phyloP scores from a whole-genome alignment of 1,139 yeast species.

The Geotrichum candidum region DNA sequence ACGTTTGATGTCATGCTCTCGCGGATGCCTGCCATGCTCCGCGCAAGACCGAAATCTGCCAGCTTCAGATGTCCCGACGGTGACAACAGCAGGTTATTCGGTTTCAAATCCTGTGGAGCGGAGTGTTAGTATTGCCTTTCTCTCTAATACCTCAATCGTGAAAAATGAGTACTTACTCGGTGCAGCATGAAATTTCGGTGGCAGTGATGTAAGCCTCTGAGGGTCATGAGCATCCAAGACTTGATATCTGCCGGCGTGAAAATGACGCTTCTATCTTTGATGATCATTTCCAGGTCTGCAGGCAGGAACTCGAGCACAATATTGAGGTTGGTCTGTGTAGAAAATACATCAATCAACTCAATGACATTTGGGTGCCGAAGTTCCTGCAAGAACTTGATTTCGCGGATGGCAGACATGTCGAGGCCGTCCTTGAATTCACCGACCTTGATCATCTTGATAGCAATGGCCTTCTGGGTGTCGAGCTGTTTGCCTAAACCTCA shows the following conservation, averaged over 20 bases:
- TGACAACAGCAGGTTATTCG: slow-evolving; percentile 67
- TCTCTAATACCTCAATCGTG: neutral
- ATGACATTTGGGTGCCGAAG: slow-evolving; percentile 77
- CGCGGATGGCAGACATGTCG: slow-evolving; percentile 96
- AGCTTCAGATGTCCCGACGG: slow-evolving; percentile 83
- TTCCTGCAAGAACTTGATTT: slow-evolving; percentile 89
- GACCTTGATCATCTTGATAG: slow-evolving; percentile 92
- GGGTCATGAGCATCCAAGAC: slow-evolving; percentile 89
- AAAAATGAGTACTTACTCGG: slow-evolving; percentile 36
- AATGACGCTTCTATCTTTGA: slow-evolving; percentile 69
- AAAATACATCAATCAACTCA: slow-evolving; percentile 80
- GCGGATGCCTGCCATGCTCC: slow-evolving; percentile 71
- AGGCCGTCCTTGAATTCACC: slow-evolving; percentile 93
- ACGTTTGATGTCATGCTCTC: slow-evolving; percentile 79
- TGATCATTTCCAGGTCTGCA: slow-evolving; percentile 82
- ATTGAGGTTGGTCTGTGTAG: slow-evolving; percentile 64
- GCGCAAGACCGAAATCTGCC: slow-evolving; percentile 95
- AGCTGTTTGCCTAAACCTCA: slow-evolving; percentile 12
- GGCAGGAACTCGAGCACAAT: slow-evolving; percentile 88
- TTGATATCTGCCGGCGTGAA: slow-evolving; percentile 86
- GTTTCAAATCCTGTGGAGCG: slow-evolving; percentile 35
- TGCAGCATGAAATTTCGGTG: slow-evolving; percentile 87
- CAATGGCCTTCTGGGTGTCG: slow-evolving; percentile 44
- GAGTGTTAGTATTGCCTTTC: neutral
- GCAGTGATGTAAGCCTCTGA: slow-evolving; percentile 91